These are phyloP conservation scores for Kodamaea jinghongensis DNA, from an alignment of 805 yeast genomes.

Conservation along the genomic window DNA sequence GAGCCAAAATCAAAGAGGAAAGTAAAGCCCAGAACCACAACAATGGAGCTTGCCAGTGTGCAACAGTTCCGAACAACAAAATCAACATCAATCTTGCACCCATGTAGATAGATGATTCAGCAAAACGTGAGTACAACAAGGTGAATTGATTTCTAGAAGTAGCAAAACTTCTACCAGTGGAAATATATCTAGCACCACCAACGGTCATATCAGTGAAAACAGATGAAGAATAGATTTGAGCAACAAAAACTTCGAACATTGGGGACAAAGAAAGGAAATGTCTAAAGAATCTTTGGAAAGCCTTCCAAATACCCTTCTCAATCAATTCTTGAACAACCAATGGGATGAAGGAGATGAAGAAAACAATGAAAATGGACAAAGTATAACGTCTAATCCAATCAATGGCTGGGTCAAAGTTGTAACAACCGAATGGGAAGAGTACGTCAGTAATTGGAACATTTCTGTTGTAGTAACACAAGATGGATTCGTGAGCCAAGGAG, in stretches of 20 bases:
- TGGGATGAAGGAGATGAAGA: conserved; percentile 77
- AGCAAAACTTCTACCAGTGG: conserved; percentile 86
- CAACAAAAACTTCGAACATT: conserved; percentile 78
- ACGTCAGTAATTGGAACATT: conserved; percentile 67
- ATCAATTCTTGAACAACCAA: conserved; percentile 75
- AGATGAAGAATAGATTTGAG: conserved; percentile 74
- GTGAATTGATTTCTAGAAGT: conserved; percentile 77
- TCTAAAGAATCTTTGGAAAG: conserved; percentile 63
- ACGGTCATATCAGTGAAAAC: conserved; percentile 67
- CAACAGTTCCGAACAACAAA: conserved; percentile 68
- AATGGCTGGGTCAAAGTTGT: conserved; percentile 68
- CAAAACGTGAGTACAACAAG: conserved; percentile 71
- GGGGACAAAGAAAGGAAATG: conserved; percentile 74
- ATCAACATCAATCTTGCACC: conserved; percentile 77
- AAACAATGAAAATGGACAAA: conserved; percentile 76
- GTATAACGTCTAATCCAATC: conserved; percentile 84
- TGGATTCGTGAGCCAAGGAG: conserved; percentile 69
- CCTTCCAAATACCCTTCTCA: conserved; percentile 79
- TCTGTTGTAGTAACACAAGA: conserved; percentile 64
- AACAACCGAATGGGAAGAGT: conserved; percentile 66
- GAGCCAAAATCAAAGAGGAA: conserved; percentile 84
- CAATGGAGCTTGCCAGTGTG: conserved; percentile 90
- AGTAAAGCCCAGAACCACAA: conserved; percentile 97
- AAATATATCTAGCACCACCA: conserved; percentile 86
- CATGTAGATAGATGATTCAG: conserved; percentile 78